These are phyloP conservation scores for Ophiostoma ulmi DNA, from an alignment of 2,329 filamentous ascomycete species.

Conservation along the genomic window DNA sequence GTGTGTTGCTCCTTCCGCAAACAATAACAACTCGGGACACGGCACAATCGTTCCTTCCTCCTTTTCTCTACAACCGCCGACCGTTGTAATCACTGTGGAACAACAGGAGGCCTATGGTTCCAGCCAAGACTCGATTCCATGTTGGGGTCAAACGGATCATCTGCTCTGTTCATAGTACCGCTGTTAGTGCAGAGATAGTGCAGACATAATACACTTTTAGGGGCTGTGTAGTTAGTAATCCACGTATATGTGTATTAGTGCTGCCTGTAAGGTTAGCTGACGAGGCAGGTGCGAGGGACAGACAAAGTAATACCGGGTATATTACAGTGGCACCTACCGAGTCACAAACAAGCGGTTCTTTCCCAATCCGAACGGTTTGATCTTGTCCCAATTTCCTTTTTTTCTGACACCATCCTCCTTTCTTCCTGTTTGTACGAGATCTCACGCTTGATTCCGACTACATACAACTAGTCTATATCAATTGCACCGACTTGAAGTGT, in stretches of 20 bases:
- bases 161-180: too few species aligned
- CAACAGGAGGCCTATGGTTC: slow-evolving; percentile 6
- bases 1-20: not conserved
- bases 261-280: slow-evolving; percentile 8
- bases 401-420: not conserved
- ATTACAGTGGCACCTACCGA: slow-evolving; percentile 11
- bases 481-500: not conserved
- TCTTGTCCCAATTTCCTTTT: not conserved
- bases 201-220: not conserved
- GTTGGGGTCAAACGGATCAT: not conserved
- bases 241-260: not conserved
- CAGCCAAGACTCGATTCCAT: slow-evolving; percentile 8
- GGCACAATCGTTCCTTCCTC: not conserved
- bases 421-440: not conserved
- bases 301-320: slow-evolving; percentile 1
- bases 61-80: not conserved
- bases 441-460: not conserved
- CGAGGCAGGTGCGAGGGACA: slow-evolving; percentile 10
- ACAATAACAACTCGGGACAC: not conserved
- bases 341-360: too few species aligned
- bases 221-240: not conserved
- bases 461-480: not conserved
- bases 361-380: not conserved
- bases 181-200: not conserved
- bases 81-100: slow-evolving; percentile 2